Evolutionary conservation across 2,329 filamentous ascomycete species (phyloP).

Genomic region (Zymoseptoria passerinii): DNA sequence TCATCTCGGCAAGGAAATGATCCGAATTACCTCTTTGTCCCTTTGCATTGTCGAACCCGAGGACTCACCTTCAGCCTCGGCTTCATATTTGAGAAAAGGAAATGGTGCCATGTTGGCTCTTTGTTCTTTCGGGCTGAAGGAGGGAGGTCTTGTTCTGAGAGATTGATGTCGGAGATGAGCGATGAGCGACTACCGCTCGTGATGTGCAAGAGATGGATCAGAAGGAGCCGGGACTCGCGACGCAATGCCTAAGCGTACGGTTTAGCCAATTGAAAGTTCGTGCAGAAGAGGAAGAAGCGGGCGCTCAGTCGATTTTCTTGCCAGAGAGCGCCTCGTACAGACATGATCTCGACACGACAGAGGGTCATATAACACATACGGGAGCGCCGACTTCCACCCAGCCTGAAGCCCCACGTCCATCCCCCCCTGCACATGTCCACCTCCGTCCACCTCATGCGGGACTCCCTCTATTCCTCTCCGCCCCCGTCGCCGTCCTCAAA

Average conservation of each 20-base stretch:
- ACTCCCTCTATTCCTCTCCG: conserved; percentile 39
- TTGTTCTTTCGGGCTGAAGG: too few relatives aligned
- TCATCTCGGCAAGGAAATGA: background rate
- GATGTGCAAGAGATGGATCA: too few relatives aligned
- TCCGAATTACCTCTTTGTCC: background rate
- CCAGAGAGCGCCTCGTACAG: too few relatives aligned
- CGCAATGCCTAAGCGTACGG: too few relatives aligned
- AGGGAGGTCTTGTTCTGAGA: too few relatives aligned
- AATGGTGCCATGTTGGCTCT: background rate
- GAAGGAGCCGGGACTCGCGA: too few relatives aligned
- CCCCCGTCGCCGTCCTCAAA: conserved; percentile 41
- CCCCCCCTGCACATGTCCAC: background rate
- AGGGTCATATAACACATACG: background rate
- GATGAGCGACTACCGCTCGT: too few relatives aligned
- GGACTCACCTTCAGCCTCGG: background rate
- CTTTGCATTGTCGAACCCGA: background rate
- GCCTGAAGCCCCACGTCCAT: background rate
- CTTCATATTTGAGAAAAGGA: background rate
- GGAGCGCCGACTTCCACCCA: background rate
- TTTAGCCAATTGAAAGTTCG: too few relatives aligned
- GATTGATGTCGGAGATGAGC: too few relatives aligned
- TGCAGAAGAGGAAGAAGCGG: too few relatives aligned
- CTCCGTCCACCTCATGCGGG: conserved; percentile 21
- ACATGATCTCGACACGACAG: background rate
- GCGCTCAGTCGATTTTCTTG: too few relatives aligned